Evolutionary conservation across 2,329 filamentous ascomycete genomes (phyloP).

Genomic region (Orbilia quercus): DNA sequence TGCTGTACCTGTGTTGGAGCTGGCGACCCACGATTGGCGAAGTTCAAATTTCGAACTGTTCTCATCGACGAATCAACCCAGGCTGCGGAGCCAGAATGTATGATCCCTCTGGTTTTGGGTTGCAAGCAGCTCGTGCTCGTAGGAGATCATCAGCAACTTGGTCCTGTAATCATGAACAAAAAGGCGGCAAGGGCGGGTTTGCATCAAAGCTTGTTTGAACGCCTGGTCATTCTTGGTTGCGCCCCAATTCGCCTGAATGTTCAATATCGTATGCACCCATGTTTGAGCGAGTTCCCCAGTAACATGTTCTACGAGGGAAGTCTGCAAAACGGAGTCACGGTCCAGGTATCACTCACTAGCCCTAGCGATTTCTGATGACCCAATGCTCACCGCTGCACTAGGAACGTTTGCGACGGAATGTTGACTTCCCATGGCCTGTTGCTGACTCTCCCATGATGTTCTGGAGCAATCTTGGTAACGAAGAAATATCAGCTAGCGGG

Average conservation of each 20-base stretch:
- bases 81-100: slow-evolving; percentile 96
- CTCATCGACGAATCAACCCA: slow-evolving; percentile 98
- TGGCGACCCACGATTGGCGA: slow-evolving; percentile 91
- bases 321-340: slow-evolving; percentile 94
- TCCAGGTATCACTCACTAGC: slow-evolving; percentile 66
- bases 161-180: slow-evolving; percentile 99
- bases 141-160: slow-evolving; percentile 96
- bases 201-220: slow-evolving; percentile 98
- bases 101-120: slow-evolving; percentile 95
- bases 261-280: slow-evolving; percentile 99
- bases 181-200: slow-evolving; percentile 97
- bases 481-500: slow-evolving; percentile 97
- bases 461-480: slow-evolving; percentile 97
- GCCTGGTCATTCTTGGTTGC: slow-evolving; percentile 89
- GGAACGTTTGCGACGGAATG: slow-evolving; percentile 86
- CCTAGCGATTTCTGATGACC: background rate
- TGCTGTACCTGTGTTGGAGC: slow-evolving; percentile 99
- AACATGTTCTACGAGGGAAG: slow-evolving; percentile 99
- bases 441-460: slow-evolving; percentile 99
- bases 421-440: slow-evolving; percentile 98
- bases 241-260: slow-evolving; percentile 93
- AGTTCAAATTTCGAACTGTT: slow-evolving; percentile 98
- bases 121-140: slow-evolving; percentile 99
- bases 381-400: slow-evolving; percentile 8
- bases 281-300: slow-evolving; percentile 94